phyloP scores from a whole-genome alignment of 2,329 filamentous ascomycete species.

The Sporothrix sp. region DNA sequence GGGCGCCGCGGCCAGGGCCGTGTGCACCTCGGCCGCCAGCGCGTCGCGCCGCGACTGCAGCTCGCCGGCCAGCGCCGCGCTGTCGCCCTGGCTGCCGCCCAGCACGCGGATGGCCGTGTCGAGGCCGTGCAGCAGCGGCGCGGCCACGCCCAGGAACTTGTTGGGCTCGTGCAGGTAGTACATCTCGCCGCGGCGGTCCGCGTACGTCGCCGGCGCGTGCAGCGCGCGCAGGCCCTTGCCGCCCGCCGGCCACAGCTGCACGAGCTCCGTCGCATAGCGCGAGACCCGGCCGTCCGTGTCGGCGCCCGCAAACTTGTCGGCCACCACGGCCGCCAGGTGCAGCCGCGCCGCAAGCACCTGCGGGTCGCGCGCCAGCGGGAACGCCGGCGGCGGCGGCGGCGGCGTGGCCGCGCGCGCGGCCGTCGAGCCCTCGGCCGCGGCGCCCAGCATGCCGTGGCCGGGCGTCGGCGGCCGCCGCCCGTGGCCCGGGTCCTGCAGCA shows the following conservation, averaged over 20 bases:
- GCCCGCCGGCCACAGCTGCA: conserved; percentile 32
- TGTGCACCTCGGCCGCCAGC: conserved; percentile 21
- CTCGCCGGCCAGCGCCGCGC: conserved; percentile 24
- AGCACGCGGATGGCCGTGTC: conserved; percentile 35
- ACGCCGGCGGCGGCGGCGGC: conserved; percentile 14
- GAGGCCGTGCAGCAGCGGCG: conserved; percentile 35
- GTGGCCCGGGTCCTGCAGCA: conserved; percentile 38
- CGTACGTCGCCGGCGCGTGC: conserved; percentile 27
- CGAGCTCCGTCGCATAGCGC: conserved; percentile 24
- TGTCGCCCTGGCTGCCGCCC: conserved; percentile 17
- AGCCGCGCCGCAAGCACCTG: conserved; percentile 33
- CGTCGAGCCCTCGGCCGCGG: neutral
- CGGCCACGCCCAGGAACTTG: conserved; percentile 28
- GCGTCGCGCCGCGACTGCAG: conserved; percentile 31
- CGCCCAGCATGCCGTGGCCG: conserved; percentile 6
- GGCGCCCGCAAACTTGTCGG: conserved; percentile 22
- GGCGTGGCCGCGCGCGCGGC: conserved; percentile 8
- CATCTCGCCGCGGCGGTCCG: conserved; percentile 19
- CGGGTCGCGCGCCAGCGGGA: conserved; percentile 33
- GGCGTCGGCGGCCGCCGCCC: conserved; percentile 13
- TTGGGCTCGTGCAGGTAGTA: conserved; percentile 27
- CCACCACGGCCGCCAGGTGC: conserved; percentile 34
- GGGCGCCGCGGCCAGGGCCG: conserved; percentile 17
- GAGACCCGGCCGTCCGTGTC: conserved; percentile 28
- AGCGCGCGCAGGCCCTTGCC: conserved; percentile 28